Percentiles rank a stretch among this genome's conserved stretches.
phyloP scores from a whole-genome alignment of 306 rosid genomes.

The Sesbania bispinosa region DNA sequence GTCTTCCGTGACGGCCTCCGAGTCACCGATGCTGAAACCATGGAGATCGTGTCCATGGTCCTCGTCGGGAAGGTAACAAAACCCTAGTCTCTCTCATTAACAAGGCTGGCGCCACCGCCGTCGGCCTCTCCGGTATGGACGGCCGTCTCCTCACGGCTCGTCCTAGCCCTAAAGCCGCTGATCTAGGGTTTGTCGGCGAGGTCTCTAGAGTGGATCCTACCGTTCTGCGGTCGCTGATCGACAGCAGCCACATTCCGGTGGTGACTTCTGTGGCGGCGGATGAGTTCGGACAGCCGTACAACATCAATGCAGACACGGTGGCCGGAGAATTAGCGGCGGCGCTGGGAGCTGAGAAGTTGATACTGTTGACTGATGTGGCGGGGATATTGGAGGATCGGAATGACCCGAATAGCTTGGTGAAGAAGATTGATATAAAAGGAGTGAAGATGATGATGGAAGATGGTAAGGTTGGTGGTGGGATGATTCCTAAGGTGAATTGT shows the following conservation, averaged over 20 bases:
- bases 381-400: conserved; percentile 68
- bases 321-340: conserved; percentile 93
- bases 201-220: conserved; percentile 64
- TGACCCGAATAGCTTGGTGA: conserved; percentile 62
- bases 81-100: conserved; percentile 69
- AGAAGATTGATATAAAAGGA: conserved; percentile 66
- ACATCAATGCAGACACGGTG: conserved; percentile 87
- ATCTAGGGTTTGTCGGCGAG: conserved; percentile 81
- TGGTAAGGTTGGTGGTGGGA: conserved; percentile 76
- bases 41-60: conserved; percentile 98
- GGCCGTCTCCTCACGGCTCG: conserved; percentile 77
- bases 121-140: conserved; percentile 83
- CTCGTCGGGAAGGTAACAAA: conserved; percentile 89
- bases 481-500: conserved; percentile 93
- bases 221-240: conserved; percentile 55
- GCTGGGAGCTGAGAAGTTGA: conserved; percentile 85
- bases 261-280: conserved; percentile 88
- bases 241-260: conserved; percentile 72
- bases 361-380: conserved; percentile 83
- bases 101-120: conserved; percentile 76
- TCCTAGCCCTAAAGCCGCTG: conserved; percentile 64
- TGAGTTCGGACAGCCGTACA: conserved; percentile 70
- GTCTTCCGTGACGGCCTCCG: conserved; percentile 89
- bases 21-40: conserved; percentile 76
- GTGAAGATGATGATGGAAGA: conserved; percentile 71